Evolutionary conservation across 2,329 filamentous ascomycete genomes (phyloP), one percentile per base, ranked within the genome.

Genomic region (Aspergillus fumigatus): DNA sequence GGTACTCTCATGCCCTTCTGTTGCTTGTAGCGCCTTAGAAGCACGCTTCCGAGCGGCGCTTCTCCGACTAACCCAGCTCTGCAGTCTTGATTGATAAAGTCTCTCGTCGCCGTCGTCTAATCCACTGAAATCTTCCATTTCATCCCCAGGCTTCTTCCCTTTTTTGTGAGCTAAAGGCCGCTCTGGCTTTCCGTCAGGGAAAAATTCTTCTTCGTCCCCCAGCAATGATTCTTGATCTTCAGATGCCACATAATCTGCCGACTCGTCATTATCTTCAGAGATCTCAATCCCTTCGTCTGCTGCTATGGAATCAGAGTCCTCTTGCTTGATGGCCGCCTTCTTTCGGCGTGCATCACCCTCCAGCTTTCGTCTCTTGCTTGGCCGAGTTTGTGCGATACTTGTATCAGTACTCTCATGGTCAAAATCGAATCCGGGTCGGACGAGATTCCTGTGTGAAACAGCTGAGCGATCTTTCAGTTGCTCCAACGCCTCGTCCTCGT

Each of bases 31-130:
- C 25, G 59, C 32, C 51, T 65, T 66, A 53, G 63, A 67, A 56
- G 76, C 72, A 62, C 77, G 75, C 62, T 72, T 75, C 56, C 88
- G 79, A 50, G 88, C 87, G 55, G 78, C 79, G 58, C 83, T 81
- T 66, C 88, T 80, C 60, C 82, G 78, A 49, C 80, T 76, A 1
- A 89, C 82, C 94, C 94, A 99, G 54, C 84, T 84, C 23, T 84
- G 81, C 3, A 99, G 72, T 45, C 94, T 84, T 48, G 79, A 78
- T 66, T 90, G 88, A 70, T 95, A 99, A 21, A 92, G 80, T 0
- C 80, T 77, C 70, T 97, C 92, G 58, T 96, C 88, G 0, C 94
- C 95, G 71, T 99, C 94, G 66, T 99, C 94, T 21, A 97, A 74
- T 2, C 83, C 83, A 11, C 81, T 79, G 29, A 88, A 72, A 63